A percentile compares a stretch with the other conserved stretches of the same genome.
These are phyloP conservation scores for Lepidium africanum DNA, from an alignment of 345 rosid genomes.

Conservation along the genomic window DNA sequence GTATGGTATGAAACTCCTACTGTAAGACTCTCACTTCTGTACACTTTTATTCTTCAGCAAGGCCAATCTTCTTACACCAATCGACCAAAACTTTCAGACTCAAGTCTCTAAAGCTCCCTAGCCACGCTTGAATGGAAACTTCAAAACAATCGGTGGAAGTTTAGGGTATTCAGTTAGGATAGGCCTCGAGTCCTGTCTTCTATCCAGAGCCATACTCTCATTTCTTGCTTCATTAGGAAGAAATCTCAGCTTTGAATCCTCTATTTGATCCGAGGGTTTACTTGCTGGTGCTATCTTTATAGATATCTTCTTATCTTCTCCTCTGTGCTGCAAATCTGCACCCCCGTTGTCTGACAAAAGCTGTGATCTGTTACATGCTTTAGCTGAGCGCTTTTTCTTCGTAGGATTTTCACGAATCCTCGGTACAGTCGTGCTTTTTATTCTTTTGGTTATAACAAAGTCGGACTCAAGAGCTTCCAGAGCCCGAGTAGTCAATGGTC, in stretches of 20 bases:
- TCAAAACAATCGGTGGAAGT: constrained; percentile 26
- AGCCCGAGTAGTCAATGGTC: constrained; percentile 57
- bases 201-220: constrained; percentile 1
- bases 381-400: constrained; percentile 18
- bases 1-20: not conserved
- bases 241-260: constrained; percentile 16
- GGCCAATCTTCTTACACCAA: not conserved
- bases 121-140: constrained; percentile 20
- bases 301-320: not conserved
- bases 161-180: constrained; percentile 8
- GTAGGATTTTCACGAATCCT: constrained; percentile 20
- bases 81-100: not conserved
- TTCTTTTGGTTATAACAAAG: constrained; percentile 36
- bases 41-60: constrained; percentile 27
- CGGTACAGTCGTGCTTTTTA: constrained; percentile 19
- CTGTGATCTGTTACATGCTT: constrained; percentile 1
- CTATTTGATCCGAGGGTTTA: constrained; percentile 19
- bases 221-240: constrained; percentile 13
- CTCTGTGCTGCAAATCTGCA: constrained; percentile 5
- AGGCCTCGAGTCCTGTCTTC: constrained; percentile 3
- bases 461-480: constrained; percentile 63
- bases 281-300: constrained; percentile 5
- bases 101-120: constrained; percentile 3
- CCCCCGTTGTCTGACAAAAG: constrained; percentile 2
- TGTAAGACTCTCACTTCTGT: constrained; percentile 1